Evolutionary conservation across 2,329 filamentous ascomycete species (phyloP).

Genomic region (Clarireedia homoeocarpa): DNA sequence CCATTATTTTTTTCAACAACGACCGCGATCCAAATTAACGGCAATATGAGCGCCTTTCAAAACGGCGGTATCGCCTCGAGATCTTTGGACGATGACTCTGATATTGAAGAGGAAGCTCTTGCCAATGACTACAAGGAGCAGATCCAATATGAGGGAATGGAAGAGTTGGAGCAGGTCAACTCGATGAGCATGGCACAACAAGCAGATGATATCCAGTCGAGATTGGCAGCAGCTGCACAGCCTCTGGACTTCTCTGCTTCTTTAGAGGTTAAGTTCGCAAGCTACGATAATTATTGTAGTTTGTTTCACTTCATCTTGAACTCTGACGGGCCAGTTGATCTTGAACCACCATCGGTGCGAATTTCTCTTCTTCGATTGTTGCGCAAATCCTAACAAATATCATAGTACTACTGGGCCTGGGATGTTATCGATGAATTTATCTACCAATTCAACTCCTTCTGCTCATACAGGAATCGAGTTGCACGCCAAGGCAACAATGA

Average conservation of each 20-base stretch:
- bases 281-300: conserved; percentile 99
- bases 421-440: conserved; percentile 99
- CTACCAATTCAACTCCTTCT: conserved; percentile 99
- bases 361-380: conserved; percentile 2
- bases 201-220: conserved; percentile 86
- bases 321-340: conserved; percentile 95
- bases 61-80: conserved; percentile 53
- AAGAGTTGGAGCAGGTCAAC: conserved; percentile 69
- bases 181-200: conserved; percentile 64
- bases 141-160: conserved; percentile 84
- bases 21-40: conserved; percentile 2
- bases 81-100: conserved; percentile 71
- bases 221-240: conserved; percentile 84
- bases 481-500: conserved; percentile 77
- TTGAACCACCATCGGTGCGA: conserved; percentile 92
- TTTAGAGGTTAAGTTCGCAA: conserved; percentile 94
- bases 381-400: conserved; percentile 16
- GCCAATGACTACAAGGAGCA: conserved; percentile 95
- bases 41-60: conserved; percentile 51
- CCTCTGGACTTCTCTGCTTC: conserved; percentile 94
- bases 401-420: conserved; percentile 98
- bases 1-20: conserved; percentile 4
- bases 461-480: conserved; percentile 87
- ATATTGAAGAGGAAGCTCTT: conserved; percentile 91
- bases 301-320: conserved; percentile 99